Base-by-base conservation (phyloP, 108 stramenopile genomes). In the Heterococcus sp. region DNA sequence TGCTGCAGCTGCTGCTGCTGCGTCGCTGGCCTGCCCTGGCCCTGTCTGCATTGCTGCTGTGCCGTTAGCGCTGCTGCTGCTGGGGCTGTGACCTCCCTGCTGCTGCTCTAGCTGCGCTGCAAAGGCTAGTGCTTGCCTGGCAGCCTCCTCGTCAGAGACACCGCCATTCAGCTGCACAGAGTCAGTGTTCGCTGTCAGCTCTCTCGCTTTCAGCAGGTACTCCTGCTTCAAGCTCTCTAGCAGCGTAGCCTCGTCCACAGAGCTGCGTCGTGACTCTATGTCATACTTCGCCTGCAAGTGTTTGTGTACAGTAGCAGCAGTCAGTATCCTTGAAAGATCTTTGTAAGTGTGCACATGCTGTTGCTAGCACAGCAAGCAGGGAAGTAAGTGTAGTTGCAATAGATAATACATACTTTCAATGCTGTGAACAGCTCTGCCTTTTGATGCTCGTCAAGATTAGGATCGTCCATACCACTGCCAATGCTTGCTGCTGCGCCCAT, bases 161-260 rank as follows among this genome's bases (percentile, higher is more conserved):
- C 32, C 36, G 28, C 26, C 0, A 32, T 66, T 34, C 5, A 66
- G 35, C 31, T 75, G 32, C 21, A 71, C 35, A 28, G 26, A 32
- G 11, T 72, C 1, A 31, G 5, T 38, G 35, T 33, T 71, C 5
- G 40, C 75, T 39, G 21, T 68, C 4, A 76, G 67, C 75, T 76
- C 67, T 68, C 69, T 76, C 35, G 37, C 36, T 68, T 76, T 76
- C n/a, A 27, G 29, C 5, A 28, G 39, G 35, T 76, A 76, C 37
- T 36, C 67, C 67, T 36, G 40, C 67, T 68, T 76, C 5, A 76
- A 68, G 30, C 66, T 36, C 3, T 76, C 38, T 34, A 76, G 38
- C 21, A 76, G 38, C 30, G 32, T 29, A 29, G 66, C 39, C 0
- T 76, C 75, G 27, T 33, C 33, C 67, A 32, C 28, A 3, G 38